Evolutionary conservation across 169 alveolate species (phyloP).

Genomic region (Ichthyophthirius multifiliis): DNA sequence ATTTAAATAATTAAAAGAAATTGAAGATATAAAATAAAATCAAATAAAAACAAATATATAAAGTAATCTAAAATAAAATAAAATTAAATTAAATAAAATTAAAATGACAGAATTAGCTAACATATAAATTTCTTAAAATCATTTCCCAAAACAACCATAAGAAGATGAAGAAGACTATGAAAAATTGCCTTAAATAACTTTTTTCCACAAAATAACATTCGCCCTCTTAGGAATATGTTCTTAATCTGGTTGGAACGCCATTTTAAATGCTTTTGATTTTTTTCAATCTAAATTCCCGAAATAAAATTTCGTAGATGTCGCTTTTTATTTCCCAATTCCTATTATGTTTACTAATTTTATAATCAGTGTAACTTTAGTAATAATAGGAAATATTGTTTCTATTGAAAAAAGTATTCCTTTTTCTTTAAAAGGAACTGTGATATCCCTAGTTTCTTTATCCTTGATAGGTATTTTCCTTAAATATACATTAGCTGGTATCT

Average conservation of each 20-base stretch:
- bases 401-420: background rate
- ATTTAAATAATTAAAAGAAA: too few relatives aligned
- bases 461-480: background rate
- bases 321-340: constrained; percentile 30
- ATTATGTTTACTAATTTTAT: background rate
- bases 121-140: too few relatives aligned
- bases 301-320: background rate
- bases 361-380: background rate
- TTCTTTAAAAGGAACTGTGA: background rate
- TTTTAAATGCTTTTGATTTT: constrained; percentile 21
- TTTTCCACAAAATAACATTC: constrained; percentile 16
- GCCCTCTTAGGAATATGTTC: constrained; percentile 28
- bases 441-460: background rate
- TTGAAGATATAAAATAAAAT: too few relatives aligned
- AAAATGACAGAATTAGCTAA: too few relatives aligned
- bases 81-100: too few relatives aligned
- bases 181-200: too few relatives aligned
- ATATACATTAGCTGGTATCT: background rate
- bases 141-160: too few relatives aligned
- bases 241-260: constrained; percentile 39
- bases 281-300: background rate
- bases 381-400: background rate
- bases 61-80: too few relatives aligned
- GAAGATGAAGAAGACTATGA: too few relatives aligned
- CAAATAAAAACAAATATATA: too few relatives aligned